Percentiles rank a stretch among this genome's conserved stretches.
phyloP scores from a whole-genome alignment of 495 filamentous ascomycete species.

The Daldinia concentrica region DNA sequence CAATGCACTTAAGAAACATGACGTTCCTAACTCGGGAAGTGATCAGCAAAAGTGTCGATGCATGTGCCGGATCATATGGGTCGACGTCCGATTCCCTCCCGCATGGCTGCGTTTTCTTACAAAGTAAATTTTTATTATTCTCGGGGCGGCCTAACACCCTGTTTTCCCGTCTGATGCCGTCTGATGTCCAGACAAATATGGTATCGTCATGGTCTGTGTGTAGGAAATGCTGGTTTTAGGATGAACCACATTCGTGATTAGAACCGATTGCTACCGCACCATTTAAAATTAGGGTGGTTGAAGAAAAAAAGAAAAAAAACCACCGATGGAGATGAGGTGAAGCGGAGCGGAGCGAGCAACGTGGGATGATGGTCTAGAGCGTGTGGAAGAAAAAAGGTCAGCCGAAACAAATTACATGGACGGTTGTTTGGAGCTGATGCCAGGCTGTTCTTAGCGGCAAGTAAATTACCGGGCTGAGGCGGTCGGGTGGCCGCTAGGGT shows the following conservation, averaged over 20 bases:
- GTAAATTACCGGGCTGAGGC: constrained; percentile 46
- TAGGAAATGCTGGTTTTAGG: constrained; percentile 17
- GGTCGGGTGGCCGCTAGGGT: constrained; percentile 32
- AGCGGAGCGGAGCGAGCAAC: constrained; percentile 34
- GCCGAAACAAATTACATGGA: constrained; percentile 41
- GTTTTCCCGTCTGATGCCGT: constrained; percentile 18
- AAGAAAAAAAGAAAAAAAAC: constrained; percentile 5
- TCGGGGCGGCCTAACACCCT: constrained; percentile 23
- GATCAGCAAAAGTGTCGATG: constrained; percentile 38
- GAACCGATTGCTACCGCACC: constrained; percentile 37
- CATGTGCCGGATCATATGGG: constrained; percentile 45
- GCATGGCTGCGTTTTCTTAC: constrained; percentile 21
- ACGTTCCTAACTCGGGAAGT: constrained; percentile 41
- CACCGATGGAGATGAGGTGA: constrained; percentile 27
- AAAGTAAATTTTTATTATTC: constrained; percentile 1
- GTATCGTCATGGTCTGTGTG: constrained; percentile 14
- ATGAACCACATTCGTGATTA: constrained; percentile 4
- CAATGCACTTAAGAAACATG: constrained; percentile 46
- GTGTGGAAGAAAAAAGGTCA: constrained; percentile 36
- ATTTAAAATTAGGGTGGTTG: constrained; percentile 39
- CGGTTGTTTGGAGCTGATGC: constrained; percentile 44
- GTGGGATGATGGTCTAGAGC: constrained; percentile 43
- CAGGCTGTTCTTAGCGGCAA: constrained; percentile 42
- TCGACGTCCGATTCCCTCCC: constrained; percentile 39
- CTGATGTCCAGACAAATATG: constrained; percentile 30